Conservation (phyloP, 129 eudicot genomes). For the Rutidosis leptorrhynchoides region DNA sequence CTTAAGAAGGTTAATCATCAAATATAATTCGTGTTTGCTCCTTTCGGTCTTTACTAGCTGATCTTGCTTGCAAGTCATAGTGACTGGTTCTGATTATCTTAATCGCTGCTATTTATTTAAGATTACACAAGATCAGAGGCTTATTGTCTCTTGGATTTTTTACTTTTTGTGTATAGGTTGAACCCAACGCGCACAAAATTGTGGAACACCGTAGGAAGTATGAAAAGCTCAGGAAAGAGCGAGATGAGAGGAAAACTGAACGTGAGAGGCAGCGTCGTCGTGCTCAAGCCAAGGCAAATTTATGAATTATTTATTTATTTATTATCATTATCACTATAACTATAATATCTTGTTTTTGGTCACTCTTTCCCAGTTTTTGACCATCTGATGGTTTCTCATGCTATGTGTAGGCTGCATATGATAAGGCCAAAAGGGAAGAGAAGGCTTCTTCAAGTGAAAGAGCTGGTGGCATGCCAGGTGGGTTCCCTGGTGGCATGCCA, state of each 20-base stretch:
- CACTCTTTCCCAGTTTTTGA: neutral
- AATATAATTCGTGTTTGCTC: conserved; percentile 4
- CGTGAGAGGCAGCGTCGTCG: conserved; percentile 75
- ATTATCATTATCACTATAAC: neutral
- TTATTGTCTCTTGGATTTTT: neutral
- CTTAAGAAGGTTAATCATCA: conserved; percentile 71
- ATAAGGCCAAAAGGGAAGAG: conserved; percentile 79
- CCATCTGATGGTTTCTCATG: conserved; percentile 15
- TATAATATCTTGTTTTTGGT: neutral
- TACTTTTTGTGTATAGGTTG: conserved; percentile 51
- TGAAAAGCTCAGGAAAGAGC: conserved; percentile 82
- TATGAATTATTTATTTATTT: neutral
- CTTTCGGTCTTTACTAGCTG: neutral
- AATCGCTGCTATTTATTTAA: neutral
- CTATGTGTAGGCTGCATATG: conserved; percentile 73
- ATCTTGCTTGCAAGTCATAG: conserved; percentile 3
- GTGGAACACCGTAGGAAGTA: conserved; percentile 92
- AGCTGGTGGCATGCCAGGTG: conserved; percentile 67
- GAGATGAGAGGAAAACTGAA: conserved; percentile 63
- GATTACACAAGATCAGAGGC: neutral
- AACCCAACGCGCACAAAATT: conserved; percentile 92
- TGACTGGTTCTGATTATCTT: neutral
- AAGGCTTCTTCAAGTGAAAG: conserved; percentile 73
- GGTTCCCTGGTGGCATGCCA: conserved; percentile 60
- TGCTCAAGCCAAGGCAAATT: conserved; percentile 79